phyloP scores from a whole-genome alignment of 768 basidiomycete species.

The Coprinellus aureogranulatus region DNA sequence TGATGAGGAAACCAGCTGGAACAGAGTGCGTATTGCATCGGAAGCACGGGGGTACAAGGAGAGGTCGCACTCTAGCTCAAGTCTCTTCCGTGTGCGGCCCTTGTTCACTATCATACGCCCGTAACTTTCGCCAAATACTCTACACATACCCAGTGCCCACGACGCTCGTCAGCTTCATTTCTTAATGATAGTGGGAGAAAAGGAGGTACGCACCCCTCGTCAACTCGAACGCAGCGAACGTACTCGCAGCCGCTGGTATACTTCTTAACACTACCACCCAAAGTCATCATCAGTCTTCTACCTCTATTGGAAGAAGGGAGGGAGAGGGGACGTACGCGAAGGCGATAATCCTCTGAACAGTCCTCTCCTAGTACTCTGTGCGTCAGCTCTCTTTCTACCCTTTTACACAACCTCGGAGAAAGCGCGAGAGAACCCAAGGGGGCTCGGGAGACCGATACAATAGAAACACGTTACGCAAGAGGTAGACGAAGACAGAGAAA shows the following conservation, averaged over 20 bases:
- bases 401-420: no score
- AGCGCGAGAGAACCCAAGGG: no score
- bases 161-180: background rate
- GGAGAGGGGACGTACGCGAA: constrained; percentile 50
- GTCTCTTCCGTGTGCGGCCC: no score
- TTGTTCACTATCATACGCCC: no score
- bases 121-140: constrained; percentile 38
- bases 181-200: background rate
- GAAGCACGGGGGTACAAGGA: no score
- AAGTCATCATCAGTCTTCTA: background rate
- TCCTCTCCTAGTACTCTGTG: constrained; percentile 41
- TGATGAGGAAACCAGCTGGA: no score
- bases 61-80: no score
- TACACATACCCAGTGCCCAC: constrained; percentile 9
- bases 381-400: background rate
- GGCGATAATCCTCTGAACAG: constrained; percentile 76
- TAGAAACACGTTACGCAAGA: no score
- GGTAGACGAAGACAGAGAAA: no score
- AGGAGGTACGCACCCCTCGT: constrained; percentile 52
- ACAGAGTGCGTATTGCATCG: no score
- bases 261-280: constrained; percentile 58
- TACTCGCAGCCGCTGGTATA: constrained; percentile 88
- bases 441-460: no score
- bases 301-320: no score
- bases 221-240: constrained; percentile 86